Conservation (phyloP, 495 filamentous ascomycete genomes). For the Penicillium waksmanii region DNA sequence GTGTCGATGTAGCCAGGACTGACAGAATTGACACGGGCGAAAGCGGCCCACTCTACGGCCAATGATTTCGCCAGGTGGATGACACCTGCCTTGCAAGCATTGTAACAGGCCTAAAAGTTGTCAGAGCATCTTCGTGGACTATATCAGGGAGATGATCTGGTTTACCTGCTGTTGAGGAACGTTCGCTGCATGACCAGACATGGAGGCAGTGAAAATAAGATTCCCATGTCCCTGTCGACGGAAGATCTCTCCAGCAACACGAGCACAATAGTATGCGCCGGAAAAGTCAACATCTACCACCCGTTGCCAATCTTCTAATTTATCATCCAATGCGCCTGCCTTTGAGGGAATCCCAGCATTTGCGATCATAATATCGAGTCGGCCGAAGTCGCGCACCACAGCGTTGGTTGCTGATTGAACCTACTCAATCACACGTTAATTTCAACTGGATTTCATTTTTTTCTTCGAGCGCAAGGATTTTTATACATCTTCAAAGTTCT, state of each 20-base stretch:
- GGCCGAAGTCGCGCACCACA: constrained; percentile 29
- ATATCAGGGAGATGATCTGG: not conserved
- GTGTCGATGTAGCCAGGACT: constrained; percentile 83
- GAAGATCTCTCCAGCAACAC: constrained; percentile 62
- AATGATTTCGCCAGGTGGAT: constrained; percentile 73
- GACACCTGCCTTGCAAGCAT: constrained; percentile 79
- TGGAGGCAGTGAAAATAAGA: constrained; percentile 73
- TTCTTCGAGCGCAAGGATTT: not conserved
- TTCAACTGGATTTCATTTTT: not conserved
- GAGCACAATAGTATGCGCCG: constrained; percentile 75
- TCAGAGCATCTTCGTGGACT: not conserved
- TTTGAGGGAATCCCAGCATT: constrained; percentile 71
- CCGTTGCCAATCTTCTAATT: constrained; percentile 61
- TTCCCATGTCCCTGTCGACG: constrained; percentile 63
- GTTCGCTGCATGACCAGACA: constrained; percentile 79
- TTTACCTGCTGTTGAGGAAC: constrained; percentile 60
- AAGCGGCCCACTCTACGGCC: constrained; percentile 82
- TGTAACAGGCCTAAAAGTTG: constrained; percentile 54
- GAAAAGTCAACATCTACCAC: constrained; percentile 73
- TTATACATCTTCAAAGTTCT: constrained; percentile 17
- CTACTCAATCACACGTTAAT: not conserved
- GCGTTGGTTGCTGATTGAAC: constrained; percentile 13
- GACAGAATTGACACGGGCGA: constrained; percentile 77
- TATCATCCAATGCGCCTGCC: constrained; percentile 62
- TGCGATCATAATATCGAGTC: constrained; percentile 63